A percentile compares a stretch with the other conserved stretches of the same genome.
Evolutionary conservation across 2,329 filamentous ascomycete genomes (phyloP).

Genomic region (Penicillium decumbens): DNA sequence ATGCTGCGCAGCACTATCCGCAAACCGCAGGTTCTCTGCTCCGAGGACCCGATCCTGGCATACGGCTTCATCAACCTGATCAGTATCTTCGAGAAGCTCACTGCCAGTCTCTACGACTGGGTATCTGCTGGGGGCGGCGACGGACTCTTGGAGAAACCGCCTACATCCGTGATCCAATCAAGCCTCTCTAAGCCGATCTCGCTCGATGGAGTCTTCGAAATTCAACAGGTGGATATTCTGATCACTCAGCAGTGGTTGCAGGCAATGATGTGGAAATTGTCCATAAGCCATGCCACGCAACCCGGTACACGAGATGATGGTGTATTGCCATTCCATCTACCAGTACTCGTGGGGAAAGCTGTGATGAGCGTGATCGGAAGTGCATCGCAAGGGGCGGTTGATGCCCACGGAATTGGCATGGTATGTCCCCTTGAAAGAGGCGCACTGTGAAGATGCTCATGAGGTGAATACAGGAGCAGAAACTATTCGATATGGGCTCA

Average conservation of each 20-base stretch:
- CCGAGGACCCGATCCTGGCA: conserved; percentile 49
- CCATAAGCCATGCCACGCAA: conserved; percentile 61
- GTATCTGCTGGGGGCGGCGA: conserved; percentile 34
- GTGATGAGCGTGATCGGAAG: conserved; percentile 64
- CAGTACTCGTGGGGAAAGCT: conserved; percentile 60
- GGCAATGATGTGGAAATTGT: conserved; percentile 67
- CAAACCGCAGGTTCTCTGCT: conserved; percentile 58
- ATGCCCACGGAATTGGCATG: conserved; percentile 69
- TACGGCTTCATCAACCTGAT: conserved; percentile 42
- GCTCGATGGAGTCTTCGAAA: conserved; percentile 55
- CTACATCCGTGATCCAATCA: conserved; percentile 48
- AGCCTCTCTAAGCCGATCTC: conserved; percentile 51
- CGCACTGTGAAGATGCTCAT: neutral
- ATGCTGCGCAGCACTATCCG: conserved; percentile 64
- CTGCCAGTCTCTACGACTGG: conserved; percentile 38
- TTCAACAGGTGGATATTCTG: conserved; percentile 64
- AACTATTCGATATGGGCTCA: conserved; percentile 34
- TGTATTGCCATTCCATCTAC: conserved; percentile 60
- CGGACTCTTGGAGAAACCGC: conserved; percentile 26
- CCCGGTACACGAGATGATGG: conserved; percentile 53
- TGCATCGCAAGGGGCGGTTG: conserved; percentile 69
- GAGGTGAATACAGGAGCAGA: conserved; percentile 32
- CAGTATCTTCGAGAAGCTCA: conserved; percentile 39
- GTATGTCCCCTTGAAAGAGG: conserved; percentile 47
- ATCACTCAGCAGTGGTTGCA: conserved; percentile 69